phyloP scores from a whole-genome alignment of 2,329 filamentous ascomycete genomes.

The Apiospora sp. region DNA sequence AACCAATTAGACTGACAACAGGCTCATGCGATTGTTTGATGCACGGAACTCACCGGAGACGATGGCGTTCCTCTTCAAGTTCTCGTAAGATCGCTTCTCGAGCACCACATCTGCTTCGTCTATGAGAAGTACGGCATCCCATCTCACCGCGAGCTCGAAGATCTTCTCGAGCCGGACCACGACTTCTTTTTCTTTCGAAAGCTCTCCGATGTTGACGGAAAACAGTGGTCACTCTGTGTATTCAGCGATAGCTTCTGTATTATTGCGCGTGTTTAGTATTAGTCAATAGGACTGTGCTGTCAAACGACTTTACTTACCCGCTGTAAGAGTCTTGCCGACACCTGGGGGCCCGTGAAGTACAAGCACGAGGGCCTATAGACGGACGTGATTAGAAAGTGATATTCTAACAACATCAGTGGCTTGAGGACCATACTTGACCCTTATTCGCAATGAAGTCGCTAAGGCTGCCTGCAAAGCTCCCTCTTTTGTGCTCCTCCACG shows the following conservation, averaged over 20 bases:
- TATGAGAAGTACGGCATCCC: slow-evolving; percentile 38
- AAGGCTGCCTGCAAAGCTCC: not conserved
- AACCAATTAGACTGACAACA: not conserved
- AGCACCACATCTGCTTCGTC: slow-evolving; percentile 47
- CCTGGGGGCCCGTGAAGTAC: not conserved
- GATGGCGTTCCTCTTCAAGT: slow-evolving; percentile 38
- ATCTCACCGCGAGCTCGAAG: slow-evolving; percentile 32
- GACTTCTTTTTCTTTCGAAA: not conserved
- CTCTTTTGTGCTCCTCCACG: not conserved
- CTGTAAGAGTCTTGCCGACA: not conserved
- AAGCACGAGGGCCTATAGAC: not conserved
- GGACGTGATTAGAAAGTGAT: not conserved
- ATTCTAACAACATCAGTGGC: too few species aligned
- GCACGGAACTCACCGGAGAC: not conserved
- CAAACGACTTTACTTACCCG: not conserved
- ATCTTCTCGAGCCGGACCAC: slow-evolving; percentile 31
- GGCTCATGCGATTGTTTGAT: too few species aligned
- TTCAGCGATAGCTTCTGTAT: not conserved
- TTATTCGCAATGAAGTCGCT: not conserved
- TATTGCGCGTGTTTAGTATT: not conserved
- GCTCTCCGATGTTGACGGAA: not conserved
- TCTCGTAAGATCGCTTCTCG: slow-evolving; percentile 36
- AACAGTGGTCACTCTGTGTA: not conserved
- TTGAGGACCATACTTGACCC: not conserved
- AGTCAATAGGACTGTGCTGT: not conserved